Conservation (phyloP, 495 filamentous ascomycete genomes). For the Penicillium robsamsonii region DNA sequence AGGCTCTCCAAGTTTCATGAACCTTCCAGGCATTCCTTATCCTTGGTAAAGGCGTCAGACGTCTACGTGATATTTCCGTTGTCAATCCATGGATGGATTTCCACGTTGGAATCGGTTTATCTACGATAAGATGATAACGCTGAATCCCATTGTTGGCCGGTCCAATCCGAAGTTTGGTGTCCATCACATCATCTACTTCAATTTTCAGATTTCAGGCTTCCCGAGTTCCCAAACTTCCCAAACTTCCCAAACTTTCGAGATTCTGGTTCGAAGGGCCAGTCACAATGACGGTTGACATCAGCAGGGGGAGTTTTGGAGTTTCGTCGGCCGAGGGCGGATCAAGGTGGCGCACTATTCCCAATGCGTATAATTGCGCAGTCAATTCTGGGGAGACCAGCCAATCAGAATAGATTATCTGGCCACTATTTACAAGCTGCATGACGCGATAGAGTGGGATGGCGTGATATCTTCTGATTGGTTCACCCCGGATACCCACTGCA, state of each 20-base stretch:
- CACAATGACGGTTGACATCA: slow-evolving; percentile 8
- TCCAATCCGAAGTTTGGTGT: not conserved
- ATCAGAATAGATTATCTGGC: slow-evolving; percentile 23
- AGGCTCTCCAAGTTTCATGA: slow-evolving; percentile 23
- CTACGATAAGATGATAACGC: not conserved
- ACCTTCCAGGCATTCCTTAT: slow-evolving; percentile 35
- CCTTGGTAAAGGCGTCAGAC: slow-evolving; percentile 20
- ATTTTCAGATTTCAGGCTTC: slow-evolving; percentile 1
- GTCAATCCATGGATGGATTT: not conserved
- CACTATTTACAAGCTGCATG: slow-evolving; percentile 42
- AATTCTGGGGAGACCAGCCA: slow-evolving; percentile 27
- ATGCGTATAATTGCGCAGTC: slow-evolving; percentile 30
- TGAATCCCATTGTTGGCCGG: slow-evolving; percentile 6
- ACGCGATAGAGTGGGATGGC: slow-evolving; percentile 37
- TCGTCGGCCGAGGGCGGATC: slow-evolving; percentile 37
- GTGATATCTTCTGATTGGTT: slow-evolving; percentile 34
- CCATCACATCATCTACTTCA: not conserved
- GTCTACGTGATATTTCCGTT: slow-evolving; percentile 3
- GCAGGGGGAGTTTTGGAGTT: slow-evolving; percentile 12
- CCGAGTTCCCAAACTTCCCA: not conserved
- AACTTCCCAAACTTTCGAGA: slow-evolving; percentile 1
- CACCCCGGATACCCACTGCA: slow-evolving; percentile 21
- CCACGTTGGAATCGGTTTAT: not conserved
- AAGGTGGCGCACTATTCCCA: slow-evolving; percentile 32
- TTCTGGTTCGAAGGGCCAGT: slow-evolving; percentile 3